phyloP scores from a whole-genome alignment of 108 stramenopile genomes.

The Nannochloropsis oceanica region DNA sequence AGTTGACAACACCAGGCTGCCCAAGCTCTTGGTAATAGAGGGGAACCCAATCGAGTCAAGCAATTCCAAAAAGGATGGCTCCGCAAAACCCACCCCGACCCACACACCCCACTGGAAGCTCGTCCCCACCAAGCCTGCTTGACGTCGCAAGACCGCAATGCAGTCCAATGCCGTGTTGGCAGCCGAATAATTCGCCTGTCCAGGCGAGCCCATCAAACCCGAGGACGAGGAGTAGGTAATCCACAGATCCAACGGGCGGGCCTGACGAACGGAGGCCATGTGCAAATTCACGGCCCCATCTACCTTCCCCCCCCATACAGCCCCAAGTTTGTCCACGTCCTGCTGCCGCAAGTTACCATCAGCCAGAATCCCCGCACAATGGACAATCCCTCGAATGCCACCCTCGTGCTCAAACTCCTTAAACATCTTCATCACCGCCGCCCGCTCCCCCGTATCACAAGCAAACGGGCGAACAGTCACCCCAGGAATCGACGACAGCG shows the following conservation, averaged over 20 bases:
- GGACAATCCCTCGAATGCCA: neutral
- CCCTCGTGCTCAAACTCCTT: neutral
- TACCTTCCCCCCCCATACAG: neutral
- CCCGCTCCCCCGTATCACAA: neutral
- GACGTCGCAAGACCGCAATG: neutral
- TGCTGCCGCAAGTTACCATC: neutral
- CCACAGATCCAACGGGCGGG: neutral
- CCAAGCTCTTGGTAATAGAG: neutral
- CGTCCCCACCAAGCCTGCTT: neutral
- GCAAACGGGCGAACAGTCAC: neutral
- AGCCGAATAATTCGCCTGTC: neutral
- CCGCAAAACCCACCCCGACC: neutral
- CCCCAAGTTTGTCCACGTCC: neutral
- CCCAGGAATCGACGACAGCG: neutral
- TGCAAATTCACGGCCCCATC: neutral
- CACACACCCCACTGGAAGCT: neutral
- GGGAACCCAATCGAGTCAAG: neutral
- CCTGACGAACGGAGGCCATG: neutral
- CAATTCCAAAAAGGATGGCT: neutral
- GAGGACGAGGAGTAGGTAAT: neutral
- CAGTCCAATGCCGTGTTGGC: neutral
- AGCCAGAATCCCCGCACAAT: neutral
- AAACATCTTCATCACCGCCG: neutral
- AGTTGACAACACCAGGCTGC: neutral
- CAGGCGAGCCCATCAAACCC: neutral